Evolutionary conservation across 768 basidiomycete genomes (phyloP), one percentile per base, ranked within the genome.

Genomic region (Phylloporus sp.): DNA sequence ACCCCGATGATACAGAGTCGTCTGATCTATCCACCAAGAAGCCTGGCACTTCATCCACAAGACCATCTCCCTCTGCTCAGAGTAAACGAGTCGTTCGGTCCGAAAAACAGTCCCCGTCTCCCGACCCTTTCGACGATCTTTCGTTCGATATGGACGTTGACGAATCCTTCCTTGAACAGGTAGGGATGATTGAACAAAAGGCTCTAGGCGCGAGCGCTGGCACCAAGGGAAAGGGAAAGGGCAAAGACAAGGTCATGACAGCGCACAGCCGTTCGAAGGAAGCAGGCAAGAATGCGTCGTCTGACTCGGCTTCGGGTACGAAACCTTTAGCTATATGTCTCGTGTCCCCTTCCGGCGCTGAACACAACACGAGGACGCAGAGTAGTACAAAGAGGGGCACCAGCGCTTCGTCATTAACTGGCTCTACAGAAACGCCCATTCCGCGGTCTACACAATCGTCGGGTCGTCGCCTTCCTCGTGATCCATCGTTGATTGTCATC

Each of bases 101-200:
- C 12, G 44, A 16, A 45, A 57, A 56, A 50, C 36, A 46, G 36
- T 16, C 64, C n/a, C 31, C 16, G 43, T 65, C 59, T 43, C 57
- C 59, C 12, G 67, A 68, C 45, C 56, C 66, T 18, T 69, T 57
- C 50, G 71, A 69, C 42, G 68, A 70, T 51, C 70, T 73, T 27
- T 60, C 68, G 24, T 62, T 70, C 36, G 68, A 68, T 29, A 58
- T 70, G 59, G 66, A 66, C 12, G 58, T 76, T 39, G 69, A 74
- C 42, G 75, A 72, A 6, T 67, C 59, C 12, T 70, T 80, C 52
- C 61, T 77, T 20, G 73, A 70, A 55, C 72, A 73, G 52, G 58
- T 64, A 49, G 68, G 65, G 29, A 57, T 55, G 58, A 60, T 63
- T 29, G 64, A 67, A 55, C 54, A 55, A 40, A 55, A 57, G 22